Conservation (phyloP, 805 yeast species). For the Kodamaea jinghongensis region DNA sequence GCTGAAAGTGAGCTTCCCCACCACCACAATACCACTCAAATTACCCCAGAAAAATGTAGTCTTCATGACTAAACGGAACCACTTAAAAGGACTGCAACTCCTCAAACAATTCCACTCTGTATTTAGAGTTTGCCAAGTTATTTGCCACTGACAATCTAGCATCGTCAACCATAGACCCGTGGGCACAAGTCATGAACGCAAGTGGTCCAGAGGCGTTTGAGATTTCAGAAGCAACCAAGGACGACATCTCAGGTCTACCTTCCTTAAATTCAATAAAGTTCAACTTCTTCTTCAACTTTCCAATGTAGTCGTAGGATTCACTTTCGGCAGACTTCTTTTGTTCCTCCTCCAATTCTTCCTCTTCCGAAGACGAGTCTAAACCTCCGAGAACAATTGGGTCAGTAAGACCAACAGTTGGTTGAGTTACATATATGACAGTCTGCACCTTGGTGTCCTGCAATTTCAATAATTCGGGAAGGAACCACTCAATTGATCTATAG, state of each 20-base stretch:
- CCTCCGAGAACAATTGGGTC: conserved; percentile 12
- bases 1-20: too few species aligned
- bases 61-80: too few species aligned
- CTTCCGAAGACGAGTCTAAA: conserved; percentile 11
- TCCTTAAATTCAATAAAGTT: conserved; percentile 40
- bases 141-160: conserved; percentile 26
- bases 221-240: conserved; percentile 36
- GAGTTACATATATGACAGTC: conserved; percentile 43
- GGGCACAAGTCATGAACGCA: conserved; percentile 51
- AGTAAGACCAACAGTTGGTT: conserved; percentile 21
- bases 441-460: conserved; percentile 32
- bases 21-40: not conserved
- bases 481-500: conserved; percentile 40
- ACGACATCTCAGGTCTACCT: conserved; percentile 42
- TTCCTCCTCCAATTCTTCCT: conserved; percentile 13
- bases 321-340: conserved; percentile 11
- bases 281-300: conserved; percentile 21
- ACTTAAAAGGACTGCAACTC: conserved; percentile 28
- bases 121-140: conserved; percentile 23
- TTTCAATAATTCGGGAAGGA: conserved; percentile 31
- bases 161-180: conserved; percentile 40
- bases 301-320: conserved; percentile 13
- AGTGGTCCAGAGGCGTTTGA: conserved; percentile 34
- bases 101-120: conserved; percentile 37
- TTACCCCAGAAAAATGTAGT: not conserved